A percentile compares a stretch with the other conserved stretches of the same genome.
Conservation (phyloP, 108 stramenopile species). For the Cyclotella sp. region DNA sequence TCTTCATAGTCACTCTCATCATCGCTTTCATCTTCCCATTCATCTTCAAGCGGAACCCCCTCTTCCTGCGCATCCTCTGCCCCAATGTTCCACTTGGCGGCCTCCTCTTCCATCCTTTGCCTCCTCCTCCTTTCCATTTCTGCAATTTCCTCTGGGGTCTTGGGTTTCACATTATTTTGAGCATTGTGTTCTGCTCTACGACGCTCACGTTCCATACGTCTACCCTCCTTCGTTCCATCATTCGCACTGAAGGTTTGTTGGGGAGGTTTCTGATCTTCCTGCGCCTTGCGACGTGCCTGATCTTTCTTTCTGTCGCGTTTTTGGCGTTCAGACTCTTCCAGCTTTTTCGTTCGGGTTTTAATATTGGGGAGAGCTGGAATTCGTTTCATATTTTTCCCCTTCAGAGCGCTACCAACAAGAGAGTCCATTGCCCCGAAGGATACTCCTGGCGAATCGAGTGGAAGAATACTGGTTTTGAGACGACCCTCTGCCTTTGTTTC, state of each 20-base stretch:
- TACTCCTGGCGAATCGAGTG: conserved; percentile 58
- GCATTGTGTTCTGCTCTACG: conserved; percentile 74
- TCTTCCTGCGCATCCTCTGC: conserved; percentile 65
- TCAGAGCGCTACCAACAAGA: conserved; percentile 58
- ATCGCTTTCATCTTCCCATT: conserved; percentile 21
- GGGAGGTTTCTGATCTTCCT: conserved; percentile 38
- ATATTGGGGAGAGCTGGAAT: conserved; percentile 70
- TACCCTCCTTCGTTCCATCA: conserved; percentile 81
- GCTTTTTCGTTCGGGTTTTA: conserved; percentile 87
- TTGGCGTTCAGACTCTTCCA: conserved; percentile 72
- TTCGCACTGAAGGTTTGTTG: conserved; percentile 56
- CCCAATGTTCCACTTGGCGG: conserved; percentile 85
- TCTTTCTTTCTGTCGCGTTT: conserved; percentile 77
- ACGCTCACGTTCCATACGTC: conserved; percentile 80
- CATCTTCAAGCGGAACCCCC: conserved; percentile 52
- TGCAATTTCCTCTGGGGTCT: conserved; percentile 87
- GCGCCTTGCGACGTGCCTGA: conserved; percentile 57
- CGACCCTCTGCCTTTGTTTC: conserved; percentile 58
- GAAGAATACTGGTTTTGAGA: conserved; percentile 71
- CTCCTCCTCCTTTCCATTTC: conserved; percentile 85
- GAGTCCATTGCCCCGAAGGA: conserved; percentile 75
- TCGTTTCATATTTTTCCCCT: conserved; percentile 56
- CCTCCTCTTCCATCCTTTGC: conserved; percentile 83
- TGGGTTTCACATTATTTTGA: conserved; percentile 68
- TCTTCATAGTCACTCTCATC: conserved; percentile 37